Conservation (phyloP, 768 basidiomycete genomes). For the Hebeloma cylindrosporum region DNA sequence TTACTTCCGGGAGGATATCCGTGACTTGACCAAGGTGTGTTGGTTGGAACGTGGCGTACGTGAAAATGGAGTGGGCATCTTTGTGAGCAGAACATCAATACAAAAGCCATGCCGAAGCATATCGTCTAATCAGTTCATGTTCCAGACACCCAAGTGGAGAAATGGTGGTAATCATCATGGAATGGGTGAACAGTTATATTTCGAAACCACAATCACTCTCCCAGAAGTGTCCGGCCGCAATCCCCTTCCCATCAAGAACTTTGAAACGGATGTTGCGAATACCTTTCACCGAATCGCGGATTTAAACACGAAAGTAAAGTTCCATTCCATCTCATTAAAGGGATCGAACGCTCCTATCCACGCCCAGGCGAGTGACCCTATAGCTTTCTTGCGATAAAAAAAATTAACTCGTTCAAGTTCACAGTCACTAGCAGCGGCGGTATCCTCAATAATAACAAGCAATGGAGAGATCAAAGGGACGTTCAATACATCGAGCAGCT, state of each 20-base stretch:
- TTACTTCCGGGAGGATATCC: slow-evolving; percentile 22
- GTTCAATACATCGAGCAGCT: slow-evolving; percentile 35
- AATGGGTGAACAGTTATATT: slow-evolving; percentile 23
- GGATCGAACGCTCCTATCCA: slow-evolving; percentile 35
- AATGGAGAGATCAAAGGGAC: slow-evolving; percentile 34
- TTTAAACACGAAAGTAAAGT: slow-evolving; percentile 33
- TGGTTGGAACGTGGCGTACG: slow-evolving; percentile 20
- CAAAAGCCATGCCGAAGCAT: neutral
- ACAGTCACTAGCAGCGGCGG: slow-evolving; percentile 8
- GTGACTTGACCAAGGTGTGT: slow-evolving; percentile 29
- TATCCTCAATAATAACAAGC: slow-evolving; percentile 2
- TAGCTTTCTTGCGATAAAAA: neutral
- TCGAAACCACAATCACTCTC: slow-evolving; percentile 37
- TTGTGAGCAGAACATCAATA: slow-evolving; percentile 24
- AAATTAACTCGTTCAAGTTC: slow-evolving; percentile 20
- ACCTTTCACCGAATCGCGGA: slow-evolving; percentile 38
- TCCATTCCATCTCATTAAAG: slow-evolving; percentile 35
- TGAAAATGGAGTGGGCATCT: slow-evolving; percentile 36
- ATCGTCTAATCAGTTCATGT: neutral
- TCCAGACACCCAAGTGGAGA: slow-evolving; percentile 16
- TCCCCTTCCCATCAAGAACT: slow-evolving; percentile 36
- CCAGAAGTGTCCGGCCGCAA: slow-evolving; percentile 27
- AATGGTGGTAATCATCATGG: neutral
- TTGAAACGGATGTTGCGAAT: slow-evolving; percentile 43
- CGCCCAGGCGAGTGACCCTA: slow-evolving; percentile 27